phyloP scores from a whole-genome alignment of 1,284 basidiomycete genomes.

The Kalmanozyma brasiliensis region DNA sequence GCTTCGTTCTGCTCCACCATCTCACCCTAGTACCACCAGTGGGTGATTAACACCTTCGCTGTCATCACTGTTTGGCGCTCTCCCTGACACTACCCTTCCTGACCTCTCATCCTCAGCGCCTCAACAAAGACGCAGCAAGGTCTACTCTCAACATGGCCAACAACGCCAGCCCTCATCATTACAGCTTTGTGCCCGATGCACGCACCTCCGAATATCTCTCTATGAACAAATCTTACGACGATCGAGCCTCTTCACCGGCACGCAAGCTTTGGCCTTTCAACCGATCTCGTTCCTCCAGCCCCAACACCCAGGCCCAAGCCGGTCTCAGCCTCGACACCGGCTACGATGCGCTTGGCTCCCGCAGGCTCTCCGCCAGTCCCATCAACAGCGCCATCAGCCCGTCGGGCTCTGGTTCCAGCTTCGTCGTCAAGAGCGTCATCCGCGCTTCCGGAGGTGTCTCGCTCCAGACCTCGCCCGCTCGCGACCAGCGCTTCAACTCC shows the following conservation, averaged over 20 bases:
- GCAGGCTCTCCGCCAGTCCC: constrained; percentile 34
- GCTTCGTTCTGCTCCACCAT: constrained; percentile 9
- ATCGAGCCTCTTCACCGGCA: constrained; percentile 27
- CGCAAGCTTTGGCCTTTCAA: constrained; percentile 51
- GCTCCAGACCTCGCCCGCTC: constrained; percentile 24
- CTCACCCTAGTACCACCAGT: neutral
- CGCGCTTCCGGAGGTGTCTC: constrained; percentile 56
- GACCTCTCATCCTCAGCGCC: neutral
- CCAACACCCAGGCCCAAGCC: constrained; percentile 27
- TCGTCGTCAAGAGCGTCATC: constrained; percentile 58
- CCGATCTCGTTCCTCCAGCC: constrained; percentile 47
- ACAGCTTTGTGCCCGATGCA: constrained; percentile 33
- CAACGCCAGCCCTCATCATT: constrained; percentile 15
- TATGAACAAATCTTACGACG: constrained; percentile 17
- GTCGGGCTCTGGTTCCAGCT: constrained; percentile 28
- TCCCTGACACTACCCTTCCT: neutral
- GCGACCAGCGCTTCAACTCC: constrained; percentile 12
- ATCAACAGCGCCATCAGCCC: constrained; percentile 19
- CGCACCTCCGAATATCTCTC: constrained; percentile 29
- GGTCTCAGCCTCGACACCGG: constrained; percentile 23
- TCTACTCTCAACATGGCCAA: neutral
- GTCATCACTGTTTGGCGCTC: too few species aligned
- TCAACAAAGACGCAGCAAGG: constrained; percentile 3
- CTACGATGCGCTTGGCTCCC: constrained; percentile 24
- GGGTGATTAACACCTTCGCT: neutral